Evolutionary conservation across 116 monocot genomes (phyloP).

Genomic region (Papilionanthe hybrid): DNA sequence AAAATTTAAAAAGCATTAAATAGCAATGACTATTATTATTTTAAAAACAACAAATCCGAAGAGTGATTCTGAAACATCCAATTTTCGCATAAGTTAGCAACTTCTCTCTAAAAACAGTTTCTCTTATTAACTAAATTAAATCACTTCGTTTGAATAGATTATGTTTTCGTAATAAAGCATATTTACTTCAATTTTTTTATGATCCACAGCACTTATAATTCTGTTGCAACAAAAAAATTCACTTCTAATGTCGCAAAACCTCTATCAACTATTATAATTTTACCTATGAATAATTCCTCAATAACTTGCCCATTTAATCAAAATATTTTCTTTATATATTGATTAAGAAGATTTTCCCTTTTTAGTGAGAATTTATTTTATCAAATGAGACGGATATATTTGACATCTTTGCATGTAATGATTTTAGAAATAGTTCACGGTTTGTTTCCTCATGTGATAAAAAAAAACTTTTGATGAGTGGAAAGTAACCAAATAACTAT

Average conservation of each 20-base stretch:
- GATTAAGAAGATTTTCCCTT: background rate
- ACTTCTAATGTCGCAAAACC: background rate
- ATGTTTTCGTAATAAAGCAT: background rate
- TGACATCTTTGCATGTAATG: background rate
- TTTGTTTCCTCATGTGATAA: background rate
- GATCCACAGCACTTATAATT: background rate
- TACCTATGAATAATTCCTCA: background rate
- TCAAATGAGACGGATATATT: background rate
- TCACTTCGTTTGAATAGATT: background rate
- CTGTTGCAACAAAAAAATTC: background rate
- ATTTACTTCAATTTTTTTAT: background rate
- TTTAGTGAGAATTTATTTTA: background rate
- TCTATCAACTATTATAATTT: background rate
- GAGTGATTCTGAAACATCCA: background rate
- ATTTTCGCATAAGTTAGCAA: background rate
- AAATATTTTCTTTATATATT: background rate
- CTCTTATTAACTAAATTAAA: background rate
- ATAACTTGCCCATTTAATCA: background rate
- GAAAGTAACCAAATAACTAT: background rate
- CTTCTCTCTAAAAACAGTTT: background rate
- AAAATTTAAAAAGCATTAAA: background rate
- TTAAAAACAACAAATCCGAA: background rate
- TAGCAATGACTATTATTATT: background rate
- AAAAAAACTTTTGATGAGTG: background rate
- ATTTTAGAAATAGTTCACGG: background rate